phyloP scores from a whole-genome alignment of 768 basidiomycete genomes.

The Pholiota microspora region DNA sequence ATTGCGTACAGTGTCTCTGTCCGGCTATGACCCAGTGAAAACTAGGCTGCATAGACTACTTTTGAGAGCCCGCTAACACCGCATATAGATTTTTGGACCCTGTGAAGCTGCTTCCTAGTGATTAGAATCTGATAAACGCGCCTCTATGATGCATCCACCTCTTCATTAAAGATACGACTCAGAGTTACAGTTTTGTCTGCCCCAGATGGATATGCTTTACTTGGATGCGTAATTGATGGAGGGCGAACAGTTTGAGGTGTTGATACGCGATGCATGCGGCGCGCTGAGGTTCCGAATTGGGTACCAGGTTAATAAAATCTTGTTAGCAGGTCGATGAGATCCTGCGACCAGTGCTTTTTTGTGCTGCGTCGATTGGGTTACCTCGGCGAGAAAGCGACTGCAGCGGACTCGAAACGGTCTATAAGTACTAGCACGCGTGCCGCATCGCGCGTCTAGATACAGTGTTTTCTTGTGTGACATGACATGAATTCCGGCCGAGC shows the following conservation, averaged over 20 bases:
- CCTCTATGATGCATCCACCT: background rate
- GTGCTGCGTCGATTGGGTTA: background rate
- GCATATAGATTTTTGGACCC: background rate
- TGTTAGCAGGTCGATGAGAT: background rate
- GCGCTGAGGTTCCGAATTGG: background rate
- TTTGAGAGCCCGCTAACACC: slow-evolving; percentile 1
- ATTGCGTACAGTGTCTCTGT: background rate
- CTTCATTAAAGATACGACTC: background rate
- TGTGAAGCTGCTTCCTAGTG: background rate
- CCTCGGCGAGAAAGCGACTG: background rate
- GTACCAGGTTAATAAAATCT: no score
- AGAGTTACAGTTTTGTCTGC: background rate
- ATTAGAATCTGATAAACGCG: background rate
- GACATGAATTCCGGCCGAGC: slow-evolving; percentile 2
- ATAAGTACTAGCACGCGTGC: background rate
- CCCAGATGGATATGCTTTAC: background rate
- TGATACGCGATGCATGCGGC: background rate
- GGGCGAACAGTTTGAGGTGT: background rate
- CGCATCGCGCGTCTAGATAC: background rate
- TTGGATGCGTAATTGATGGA: background rate
- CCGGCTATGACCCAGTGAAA: background rate
- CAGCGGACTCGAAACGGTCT: background rate
- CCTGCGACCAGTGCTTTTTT: background rate
- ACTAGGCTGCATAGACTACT: no score
- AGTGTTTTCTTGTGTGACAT: slow-evolving; percentile 5